Evolutionary conservation across 192 early-diverging fungal species (phyloP), one percentile per base, ranked within the genome.

Genomic region (Coemansia sp.): DNA sequence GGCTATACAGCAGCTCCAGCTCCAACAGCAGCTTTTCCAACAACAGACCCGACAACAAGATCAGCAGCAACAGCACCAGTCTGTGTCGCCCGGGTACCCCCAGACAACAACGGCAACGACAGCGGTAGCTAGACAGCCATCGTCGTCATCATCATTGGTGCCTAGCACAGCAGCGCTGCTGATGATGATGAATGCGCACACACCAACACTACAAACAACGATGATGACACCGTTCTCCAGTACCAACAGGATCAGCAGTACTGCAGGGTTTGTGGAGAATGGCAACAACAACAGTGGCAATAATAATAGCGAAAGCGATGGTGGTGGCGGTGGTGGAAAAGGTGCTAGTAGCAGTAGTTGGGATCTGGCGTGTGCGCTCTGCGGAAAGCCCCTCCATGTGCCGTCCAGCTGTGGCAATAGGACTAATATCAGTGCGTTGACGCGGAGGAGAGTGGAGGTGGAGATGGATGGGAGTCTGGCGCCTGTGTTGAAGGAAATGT

Each of bases 331-430:
- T n/a, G n/a, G 32, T 32, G 1, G 32, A 32, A 4, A 32, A 32
- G 32, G 32, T 0, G 3, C 32, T 32, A 32, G 32, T 32, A 32
- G n/a, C 47, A 49, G 18, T n/a, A 49, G 47, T n/a, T 54, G 51
- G 51, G 51, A 54, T n/a, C 40, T 75, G 63, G 63, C 63, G 1
- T 75, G 73, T 7, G 46, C 58, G 51, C 41, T 75, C 41, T 75
- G 73, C 40, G 54, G 65, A 8, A 56, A 61, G 16, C 63, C 62
- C 1, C 36, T 45, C 0, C 74, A 76, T 22, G 10, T 39, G 32
- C 61, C 68, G 10, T 43, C 68, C 2, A 1, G 2, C 1, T 76
- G 74, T 21, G 63, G 68, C 5, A 39, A 42, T 6, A 65, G 55
- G 26, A 36, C 6, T 0, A 48, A 63, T 26, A 60, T 71, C 8